Percentiles rank a stretch among this genome's conserved stretches.
phyloP scores from a whole-genome alignment of 306 rosid genomes.

The Rosa persica region DNA sequence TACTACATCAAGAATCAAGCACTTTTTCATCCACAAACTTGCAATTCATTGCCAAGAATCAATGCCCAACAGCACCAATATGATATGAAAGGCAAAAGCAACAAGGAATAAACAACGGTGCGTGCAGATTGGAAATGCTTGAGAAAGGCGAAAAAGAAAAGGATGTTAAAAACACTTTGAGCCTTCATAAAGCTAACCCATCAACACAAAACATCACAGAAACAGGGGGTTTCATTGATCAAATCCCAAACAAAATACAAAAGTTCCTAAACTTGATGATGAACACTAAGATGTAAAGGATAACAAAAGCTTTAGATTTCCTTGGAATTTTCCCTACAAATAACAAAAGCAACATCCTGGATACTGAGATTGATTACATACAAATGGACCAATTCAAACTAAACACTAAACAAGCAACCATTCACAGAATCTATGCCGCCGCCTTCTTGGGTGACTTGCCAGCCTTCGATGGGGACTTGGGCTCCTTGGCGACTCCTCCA shows the following conservation, averaged over 20 bases:
- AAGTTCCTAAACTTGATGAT: neutral
- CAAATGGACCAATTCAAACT: slow-evolving; percentile 10
- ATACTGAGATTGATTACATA: slow-evolving; percentile 30
- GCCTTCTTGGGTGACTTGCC: slow-evolving; percentile 75
- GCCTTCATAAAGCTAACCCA: neutral
- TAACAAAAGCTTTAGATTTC: slow-evolving; percentile 6
- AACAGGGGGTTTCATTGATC: slow-evolving; percentile 31
- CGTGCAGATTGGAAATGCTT: neutral
- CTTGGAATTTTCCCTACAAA: neutral
- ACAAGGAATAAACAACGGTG: neutral
- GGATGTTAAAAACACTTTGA: neutral
- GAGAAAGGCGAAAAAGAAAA: neutral
- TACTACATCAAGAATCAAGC: neutral
- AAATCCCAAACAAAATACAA: neutral
- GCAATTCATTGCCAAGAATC: neutral
- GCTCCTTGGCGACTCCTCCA: slow-evolving; percentile 32
- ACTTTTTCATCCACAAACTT: neutral
- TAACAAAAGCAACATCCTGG: slow-evolving; percentile 20
- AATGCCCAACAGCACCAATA: neutral
- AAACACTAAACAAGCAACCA: neutral
- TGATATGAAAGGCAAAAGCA: neutral
- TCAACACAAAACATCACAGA: neutral
- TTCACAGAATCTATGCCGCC: neutral
- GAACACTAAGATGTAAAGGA: neutral
- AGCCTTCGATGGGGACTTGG: slow-evolving; percentile 66